Conservation (phyloP, 1,284 basidiomycete genomes). For the Melampsora americana region DNA sequence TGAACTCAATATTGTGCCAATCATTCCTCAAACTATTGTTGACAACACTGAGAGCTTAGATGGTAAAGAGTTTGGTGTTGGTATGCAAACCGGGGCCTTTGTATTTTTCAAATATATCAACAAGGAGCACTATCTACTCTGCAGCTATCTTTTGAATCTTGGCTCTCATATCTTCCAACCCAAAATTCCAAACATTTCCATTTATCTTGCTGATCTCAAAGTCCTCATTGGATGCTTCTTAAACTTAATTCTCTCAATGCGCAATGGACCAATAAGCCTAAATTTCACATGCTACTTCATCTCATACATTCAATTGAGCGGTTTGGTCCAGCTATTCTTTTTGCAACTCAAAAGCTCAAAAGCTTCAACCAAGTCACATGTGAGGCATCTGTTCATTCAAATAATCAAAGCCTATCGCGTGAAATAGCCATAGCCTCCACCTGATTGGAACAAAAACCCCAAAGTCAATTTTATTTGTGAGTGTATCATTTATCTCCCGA, state of each 20-base stretch:
- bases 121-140: constrained; percentile 45
- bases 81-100: constrained; percentile 56
- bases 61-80: constrained; percentile 54
- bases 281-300: constrained; percentile 45
- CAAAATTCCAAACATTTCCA: constrained; percentile 52
- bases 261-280: constrained; percentile 53
- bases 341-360: constrained; percentile 11
- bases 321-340: background rate
- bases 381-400: too few relatives aligned
- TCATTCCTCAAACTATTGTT: too few relatives aligned
- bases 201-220: constrained; percentile 50
- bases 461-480: too few relatives aligned
- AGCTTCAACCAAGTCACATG: background rate
- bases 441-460: too few relatives aligned
- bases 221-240: background rate
- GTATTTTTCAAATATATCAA: constrained; percentile 53
- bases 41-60: constrained; percentile 53
- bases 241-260: background rate
- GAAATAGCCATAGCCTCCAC: too few relatives aligned
- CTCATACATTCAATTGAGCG: constrained; percentile 45
- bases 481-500: too few relatives aligned
- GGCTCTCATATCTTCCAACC: constrained; percentile 56
- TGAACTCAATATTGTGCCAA: too few relatives aligned
- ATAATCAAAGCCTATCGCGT: too few relatives aligned
- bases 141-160: too few relatives aligned